Evolutionary conservation across 108 stramenopile genomes (phyloP), one percentile per base, ranked within the genome.

Genomic region (Nitzschia palea): DNA sequence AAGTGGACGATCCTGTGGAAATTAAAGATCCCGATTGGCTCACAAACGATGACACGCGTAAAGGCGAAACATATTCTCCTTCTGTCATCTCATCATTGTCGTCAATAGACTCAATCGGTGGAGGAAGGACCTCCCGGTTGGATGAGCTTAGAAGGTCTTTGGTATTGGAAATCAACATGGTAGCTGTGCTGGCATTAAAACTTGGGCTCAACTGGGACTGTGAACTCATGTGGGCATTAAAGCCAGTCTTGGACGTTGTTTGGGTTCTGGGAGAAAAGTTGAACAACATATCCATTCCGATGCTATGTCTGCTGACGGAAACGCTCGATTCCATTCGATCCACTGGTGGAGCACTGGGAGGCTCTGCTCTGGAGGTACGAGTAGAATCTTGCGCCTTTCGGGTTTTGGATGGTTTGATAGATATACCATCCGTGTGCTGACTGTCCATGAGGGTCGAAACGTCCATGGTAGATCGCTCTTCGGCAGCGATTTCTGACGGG

Each of bases 381-480:
- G 14, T n/a, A 26, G 26, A 15, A 1, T 48, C 47, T 12, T 18
- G 9, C 18, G 4, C 4, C n/a, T 48, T 48, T 12, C 12, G 30
- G 8, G 14, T 17, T 34, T 34, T 56, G 31, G 33, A 17, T 1
- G 55, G 55, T 32, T 56, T 56, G 14, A 34, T 34, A 33, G 55
- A 60, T 14, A 40, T 60, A 25, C 59, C 59, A 9, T 60, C 59
- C 14, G 59, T 60, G 9, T 60, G 59, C 20, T 60, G 36, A 26
- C 59, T 60, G 59, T 60, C 59, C 25, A 2, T 60, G 1, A 60
- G 25, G 17, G 59, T 60, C 2, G 59, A 60, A 25, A 60, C 17
- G 37, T 60, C 59, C 59, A 60, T 60, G 23, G 40, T 60, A n/a
- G 59, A 60, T 34, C 37, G 36, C 40, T 60, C 59, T 26, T 60